These are phyloP conservation scores for Pleurotus tuber-regium DNA, from an alignment of 768 basidiomycete genomes.

Conservation along the genomic window DNA sequence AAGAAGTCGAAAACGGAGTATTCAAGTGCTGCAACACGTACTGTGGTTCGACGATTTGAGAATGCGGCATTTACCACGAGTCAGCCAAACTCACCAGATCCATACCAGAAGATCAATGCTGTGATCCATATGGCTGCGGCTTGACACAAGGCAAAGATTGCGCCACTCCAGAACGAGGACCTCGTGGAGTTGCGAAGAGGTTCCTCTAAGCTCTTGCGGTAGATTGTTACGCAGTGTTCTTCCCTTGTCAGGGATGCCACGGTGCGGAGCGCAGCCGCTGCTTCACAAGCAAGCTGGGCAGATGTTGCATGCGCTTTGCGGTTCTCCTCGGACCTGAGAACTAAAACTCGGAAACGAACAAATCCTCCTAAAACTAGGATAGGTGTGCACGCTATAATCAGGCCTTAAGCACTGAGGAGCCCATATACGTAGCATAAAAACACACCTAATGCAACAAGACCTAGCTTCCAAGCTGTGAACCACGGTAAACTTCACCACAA, in stretches of 20 bases:
- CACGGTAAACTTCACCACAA: no score
- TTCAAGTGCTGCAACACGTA: slow-evolving; percentile 54
- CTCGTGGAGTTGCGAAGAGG: slow-evolving; percentile 67
- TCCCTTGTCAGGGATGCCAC: slow-evolving; percentile 89
- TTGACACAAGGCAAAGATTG: slow-evolving; percentile 74
- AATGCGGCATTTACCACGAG: no score
- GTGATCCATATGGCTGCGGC: slow-evolving; percentile 77
- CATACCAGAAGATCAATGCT: slow-evolving; percentile 81
- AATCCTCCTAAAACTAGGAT: slow-evolving; percentile 74
- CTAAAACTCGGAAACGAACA: slow-evolving; percentile 63
- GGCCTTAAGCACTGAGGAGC: not conserved
- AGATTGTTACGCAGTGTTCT: slow-evolving; percentile 68
- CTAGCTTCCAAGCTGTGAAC: slow-evolving; percentile 83
- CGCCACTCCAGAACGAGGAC: slow-evolving; percentile 59
- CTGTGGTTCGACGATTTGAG: no score
- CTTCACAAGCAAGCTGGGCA: slow-evolving; percentile 90
- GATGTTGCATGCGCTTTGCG: slow-evolving; percentile 76
- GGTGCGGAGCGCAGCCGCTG: slow-evolving; percentile 85
- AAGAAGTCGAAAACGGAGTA: slow-evolving; percentile 70
- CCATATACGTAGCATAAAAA: not conserved
- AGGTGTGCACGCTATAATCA: slow-evolving; percentile 60
- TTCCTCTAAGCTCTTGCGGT: slow-evolving; percentile 66
- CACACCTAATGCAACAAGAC: slow-evolving; percentile 78
- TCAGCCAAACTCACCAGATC: no score
- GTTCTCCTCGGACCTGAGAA: slow-evolving; percentile 48